Conservation (phyloP, 148 eudicot genomes). For the Silene latifolia region DNA sequence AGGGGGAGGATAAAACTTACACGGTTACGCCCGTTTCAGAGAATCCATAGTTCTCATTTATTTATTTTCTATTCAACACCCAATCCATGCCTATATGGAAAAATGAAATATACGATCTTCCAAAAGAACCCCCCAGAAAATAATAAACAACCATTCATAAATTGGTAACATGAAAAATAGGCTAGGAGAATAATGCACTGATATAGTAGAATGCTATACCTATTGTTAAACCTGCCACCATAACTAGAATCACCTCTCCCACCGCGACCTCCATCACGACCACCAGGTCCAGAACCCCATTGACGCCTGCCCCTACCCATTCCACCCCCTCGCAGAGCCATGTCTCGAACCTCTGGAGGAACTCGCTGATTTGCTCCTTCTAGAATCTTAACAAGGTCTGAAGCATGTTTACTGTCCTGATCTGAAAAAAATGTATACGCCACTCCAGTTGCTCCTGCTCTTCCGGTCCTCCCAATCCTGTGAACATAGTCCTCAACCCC, state of each 20-base stretch:
- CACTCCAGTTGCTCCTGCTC: constrained; percentile 93
- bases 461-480: constrained; percentile 97
- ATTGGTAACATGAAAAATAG: background rate
- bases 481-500: constrained; percentile 98
- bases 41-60: no score
- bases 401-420: constrained; percentile 76
- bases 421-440: constrained; percentile 83
- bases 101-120: no score
- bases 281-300: constrained; percentile 45
- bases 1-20: no score
- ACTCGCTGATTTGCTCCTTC: constrained; percentile 90
- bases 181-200: background rate
- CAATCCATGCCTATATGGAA: no score
- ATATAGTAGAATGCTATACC: constrained; percentile 29
- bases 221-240: constrained; percentile 50
- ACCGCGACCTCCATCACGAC: constrained; percentile 54
- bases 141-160: no score
- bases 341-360: constrained; percentile 76
- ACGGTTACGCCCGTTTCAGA: no score
- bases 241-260: constrained; percentile 44
- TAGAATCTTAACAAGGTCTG: constrained; percentile 79
- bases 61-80: no score
- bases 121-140: no score
- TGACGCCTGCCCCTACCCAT: constrained; percentile 48
- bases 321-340: constrained; percentile 84